These are phyloP conservation scores for Porphyrellus cyaneotinctus DNA, from an alignment of 768 basidiomycete species.

Conservation along the genomic window DNA sequence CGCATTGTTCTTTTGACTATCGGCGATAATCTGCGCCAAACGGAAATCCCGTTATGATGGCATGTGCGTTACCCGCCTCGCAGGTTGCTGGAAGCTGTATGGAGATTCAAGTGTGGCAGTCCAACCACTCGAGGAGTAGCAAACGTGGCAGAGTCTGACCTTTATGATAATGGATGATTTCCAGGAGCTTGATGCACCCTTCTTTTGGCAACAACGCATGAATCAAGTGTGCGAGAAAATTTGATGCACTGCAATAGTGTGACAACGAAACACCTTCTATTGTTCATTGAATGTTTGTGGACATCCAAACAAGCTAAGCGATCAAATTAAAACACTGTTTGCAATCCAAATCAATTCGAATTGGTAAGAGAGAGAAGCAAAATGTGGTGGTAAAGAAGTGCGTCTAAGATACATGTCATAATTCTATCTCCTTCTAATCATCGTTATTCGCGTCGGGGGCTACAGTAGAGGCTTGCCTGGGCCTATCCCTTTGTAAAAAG, in stretches of 20 bases:
- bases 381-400: constrained; percentile 3
- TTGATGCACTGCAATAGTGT: background rate
- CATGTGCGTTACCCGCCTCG: background rate
- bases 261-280: too few relatives aligned
- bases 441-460: constrained; percentile 3
- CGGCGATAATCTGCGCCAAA: background rate
- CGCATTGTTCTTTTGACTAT: constrained; percentile 2
- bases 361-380: constrained; percentile 6
- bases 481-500: constrained; percentile 7
- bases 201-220: too few relatives aligned
- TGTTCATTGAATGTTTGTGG: background rate
- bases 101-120: background rate
- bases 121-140: background rate
- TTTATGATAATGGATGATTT: too few relatives aligned
- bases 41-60: background rate
- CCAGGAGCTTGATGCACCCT: too few relatives aligned
- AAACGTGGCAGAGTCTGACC: background rate
- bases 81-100: background rate
- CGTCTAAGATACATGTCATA: constrained; percentile 21
- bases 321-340: background rate
- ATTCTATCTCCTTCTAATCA: constrained; percentile 16
- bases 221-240: too few relatives aligned
- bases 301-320: constrained; percentile 1
- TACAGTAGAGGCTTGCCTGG: constrained; percentile 22
- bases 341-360: constrained; percentile 1